A percentile compares a stretch with the other conserved stretches of the same genome.
Conservation (phyloP, 805 yeast genomes). For the Starmerella bombicola region DNA sequence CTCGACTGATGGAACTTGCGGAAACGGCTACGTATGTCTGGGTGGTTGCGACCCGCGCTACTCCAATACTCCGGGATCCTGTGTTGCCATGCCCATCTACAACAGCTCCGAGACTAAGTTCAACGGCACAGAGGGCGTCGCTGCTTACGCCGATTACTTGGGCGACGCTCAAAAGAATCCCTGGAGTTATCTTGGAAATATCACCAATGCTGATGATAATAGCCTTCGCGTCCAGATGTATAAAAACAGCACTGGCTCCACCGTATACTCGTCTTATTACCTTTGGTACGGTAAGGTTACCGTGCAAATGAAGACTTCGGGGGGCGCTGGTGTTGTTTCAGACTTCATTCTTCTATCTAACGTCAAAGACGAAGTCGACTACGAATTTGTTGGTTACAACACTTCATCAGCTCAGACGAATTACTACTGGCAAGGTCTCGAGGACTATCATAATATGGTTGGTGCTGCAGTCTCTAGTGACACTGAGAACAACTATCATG, state of each 20-base stretch:
- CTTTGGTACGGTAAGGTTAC: slow-evolving; percentile 81
- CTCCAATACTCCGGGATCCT: slow-evolving; percentile 53
- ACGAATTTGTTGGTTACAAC: slow-evolving; percentile 71
- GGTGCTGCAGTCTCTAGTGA: slow-evolving; percentile 33
- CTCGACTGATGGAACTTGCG: slow-evolving; percentile 67
- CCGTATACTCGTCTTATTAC: slow-evolving; percentile 62
- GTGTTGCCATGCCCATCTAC: slow-evolving; percentile 72
- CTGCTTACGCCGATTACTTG: slow-evolving; percentile 36
- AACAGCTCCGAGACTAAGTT: slow-evolving; percentile 24
- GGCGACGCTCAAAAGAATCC: slow-evolving; percentile 59
- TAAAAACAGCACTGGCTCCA: slow-evolving; percentile 59
- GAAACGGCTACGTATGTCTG: slow-evolving; percentile 63
- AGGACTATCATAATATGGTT: slow-evolving; percentile 51
- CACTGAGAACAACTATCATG: slow-evolving; percentile 60
- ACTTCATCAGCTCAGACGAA: slow-evolving; percentile 59
- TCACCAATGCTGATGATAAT: slow-evolving; percentile 41
- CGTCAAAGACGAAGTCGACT: slow-evolving; percentile 84
- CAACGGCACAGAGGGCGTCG: slow-evolving; percentile 28
- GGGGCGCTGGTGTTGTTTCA: slow-evolving; percentile 65
- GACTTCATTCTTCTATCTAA: slow-evolving; percentile 73
- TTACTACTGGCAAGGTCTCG: slow-evolving; percentile 62
- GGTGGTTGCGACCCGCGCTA: slow-evolving; percentile 77
- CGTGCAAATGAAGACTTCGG: slow-evolving; percentile 60
- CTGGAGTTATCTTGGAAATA: slow-evolving; percentile 52
- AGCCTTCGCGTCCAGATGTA: slow-evolving; percentile 62